Conservation (phyloP, 768 basidiomycete genomes). For the Sutorius australiensis region DNA sequence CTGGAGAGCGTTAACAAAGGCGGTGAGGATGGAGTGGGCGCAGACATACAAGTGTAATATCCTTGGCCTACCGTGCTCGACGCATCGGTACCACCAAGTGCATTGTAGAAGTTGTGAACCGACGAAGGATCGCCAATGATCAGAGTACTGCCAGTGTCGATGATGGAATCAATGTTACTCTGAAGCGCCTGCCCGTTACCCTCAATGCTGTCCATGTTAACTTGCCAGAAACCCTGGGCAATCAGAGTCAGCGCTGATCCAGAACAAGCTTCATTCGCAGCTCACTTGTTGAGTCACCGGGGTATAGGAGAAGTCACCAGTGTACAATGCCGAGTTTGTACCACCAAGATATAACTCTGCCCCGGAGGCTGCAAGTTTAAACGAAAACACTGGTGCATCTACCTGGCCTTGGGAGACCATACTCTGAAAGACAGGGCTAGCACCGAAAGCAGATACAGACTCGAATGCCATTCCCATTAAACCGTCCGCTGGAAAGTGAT, state of each 20-base stretch:
- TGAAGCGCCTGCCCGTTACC: constrained; percentile 1
- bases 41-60: constrained; percentile 32
- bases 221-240: constrained; percentile 18
- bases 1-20: neutral
- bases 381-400: constrained; percentile 38
- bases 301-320: constrained; percentile 40
- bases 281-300: constrained; percentile 9
- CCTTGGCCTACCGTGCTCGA: constrained; percentile 20
- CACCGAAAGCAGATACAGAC: constrained; percentile 33
- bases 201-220: constrained; percentile 8
- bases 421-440: constrained; percentile 38
- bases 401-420: constrained; percentile 36
- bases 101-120: constrained; percentile 19
- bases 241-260: neutral
- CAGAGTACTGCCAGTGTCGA: constrained; percentile 22
- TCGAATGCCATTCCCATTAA: constrained; percentile 42
- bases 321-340: constrained; percentile 40
- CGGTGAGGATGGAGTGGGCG: neutral
- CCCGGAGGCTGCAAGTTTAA: constrained; percentile 41
- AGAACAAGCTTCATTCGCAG: neutral
- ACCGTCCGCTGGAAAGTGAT: constrained; percentile 22
- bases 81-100: constrained; percentile 25
- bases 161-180: constrained; percentile 8
- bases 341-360: constrained; percentile 54
- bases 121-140: constrained; percentile 1